Base-by-base conservation (phyloP, 2,329 filamentous ascomycete genomes). In the Aschersonia sp. region DNA sequence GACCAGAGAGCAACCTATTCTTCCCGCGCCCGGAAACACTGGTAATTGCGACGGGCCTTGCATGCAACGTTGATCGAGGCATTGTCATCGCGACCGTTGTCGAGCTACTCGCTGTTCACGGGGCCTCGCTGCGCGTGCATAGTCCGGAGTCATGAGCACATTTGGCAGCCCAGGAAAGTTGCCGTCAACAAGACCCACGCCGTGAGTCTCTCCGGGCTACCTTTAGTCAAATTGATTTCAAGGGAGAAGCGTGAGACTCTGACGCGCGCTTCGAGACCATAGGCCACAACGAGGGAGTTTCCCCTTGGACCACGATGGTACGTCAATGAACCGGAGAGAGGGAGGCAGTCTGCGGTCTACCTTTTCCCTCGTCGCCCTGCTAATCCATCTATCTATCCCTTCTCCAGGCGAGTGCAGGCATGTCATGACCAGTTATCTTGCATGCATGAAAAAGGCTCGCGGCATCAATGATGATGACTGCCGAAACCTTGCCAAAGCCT, bases 201-300 rank as follows among this genome's bases (percentile, higher is more conserved):
- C 85, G 78, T 85, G 68, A 64, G 80, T 72, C 38, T 20, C 20
- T 20, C 20, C 20, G 20, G 20, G 20, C 20, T 20, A 20, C 20
- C 20, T 20, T 20, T 43, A 43, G 12, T 32, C 40, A 4, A 20
- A n/a, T 12, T 32, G 9, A 31, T 4, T 31, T 30, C 28, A 41
- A 48, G 46, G 44, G 44, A 48, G 42, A 35, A 43, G 5, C 4
- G 30, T 28, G n/a, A 47, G 45, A 35, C 31, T 44, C 46, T 50
- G 50, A 48, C 47, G 12, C 28, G 43, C 9, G 40, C 20, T n/a
- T 42, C 31, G 38, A 10, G 40, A 9, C 31, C 43, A 38, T 55
- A 92, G 87, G 49, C 91, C 91, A 4, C 85, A 96, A 64, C 82
- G 89, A 58, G 91, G 91, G 48, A 94, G 87, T 58, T 97, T 97